A percentile compares a stretch with the other conserved stretches of the same genome.
phyloP scores from a whole-genome alignment of 176 grass and related monocot genomes.

The Cenchrus fungigraminus region DNA sequence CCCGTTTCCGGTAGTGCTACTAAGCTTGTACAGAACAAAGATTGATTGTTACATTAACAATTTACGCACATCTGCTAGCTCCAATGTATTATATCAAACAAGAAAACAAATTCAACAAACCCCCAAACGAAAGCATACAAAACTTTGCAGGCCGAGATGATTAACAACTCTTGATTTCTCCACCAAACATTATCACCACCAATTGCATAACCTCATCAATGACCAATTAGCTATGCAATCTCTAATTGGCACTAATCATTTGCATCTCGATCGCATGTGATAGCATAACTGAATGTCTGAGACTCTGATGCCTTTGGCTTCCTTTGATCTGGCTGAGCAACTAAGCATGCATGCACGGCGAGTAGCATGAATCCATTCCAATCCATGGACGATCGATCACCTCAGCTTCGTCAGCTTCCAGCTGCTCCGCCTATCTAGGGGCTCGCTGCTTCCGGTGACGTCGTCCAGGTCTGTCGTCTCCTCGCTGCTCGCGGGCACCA shows the following conservation, averaged over 20 bases:
- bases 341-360: not conserved
- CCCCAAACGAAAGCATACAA: constrained; percentile 39
- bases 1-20: no score
- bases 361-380: not conserved
- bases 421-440: constrained; percentile 48
- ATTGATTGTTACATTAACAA: not conserved
- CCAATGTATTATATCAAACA: not conserved
- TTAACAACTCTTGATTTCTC: constrained; percentile 44
- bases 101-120: not conserved
- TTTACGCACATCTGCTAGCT: constrained; percentile 17
- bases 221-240: constrained; percentile 21
- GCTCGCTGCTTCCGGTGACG: constrained; percentile 53
- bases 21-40: not conserved
- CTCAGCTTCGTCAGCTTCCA: constrained; percentile 47
- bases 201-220: not conserved
- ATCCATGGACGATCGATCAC: constrained; percentile 18
- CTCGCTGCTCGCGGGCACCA: constrained; percentile 30
- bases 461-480: constrained; percentile 33
- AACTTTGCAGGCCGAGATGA: constrained; percentile 47
- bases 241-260: not conserved
- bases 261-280: constrained; percentile 27
- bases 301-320: not conserved
- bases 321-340: not conserved
- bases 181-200: constrained; percentile 6
- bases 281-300: not conserved